These are phyloP conservation scores for Cornus controversa DNA, from an alignment of 148 eudicot species.

Conservation along the genomic window DNA sequence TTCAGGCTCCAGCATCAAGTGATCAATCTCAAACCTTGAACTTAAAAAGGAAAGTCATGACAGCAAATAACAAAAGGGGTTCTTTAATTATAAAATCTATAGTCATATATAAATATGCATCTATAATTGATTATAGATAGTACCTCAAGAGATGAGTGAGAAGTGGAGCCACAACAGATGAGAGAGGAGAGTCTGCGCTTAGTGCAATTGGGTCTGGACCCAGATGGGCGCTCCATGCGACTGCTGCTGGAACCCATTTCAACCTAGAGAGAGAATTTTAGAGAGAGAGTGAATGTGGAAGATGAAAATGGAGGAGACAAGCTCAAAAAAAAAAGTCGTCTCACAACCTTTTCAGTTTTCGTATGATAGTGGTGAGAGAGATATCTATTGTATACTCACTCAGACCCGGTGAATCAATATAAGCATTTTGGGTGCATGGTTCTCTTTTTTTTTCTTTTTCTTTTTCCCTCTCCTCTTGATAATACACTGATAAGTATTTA, in stretches of 20 bases:
- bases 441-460: too few species aligned
- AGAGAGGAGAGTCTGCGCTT: slow-evolving; percentile 29
- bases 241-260: slow-evolving; percentile 30
- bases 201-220: slow-evolving; percentile 14
- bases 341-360: too few species aligned
- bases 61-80: neutral
- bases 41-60: neutral
- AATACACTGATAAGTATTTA: too few species aligned
- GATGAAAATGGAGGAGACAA: neutral
- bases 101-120: too few species aligned
- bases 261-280: neutral
- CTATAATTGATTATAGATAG: neutral
- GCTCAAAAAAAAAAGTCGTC: neutral
- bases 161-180: slow-evolving; percentile 23
- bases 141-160: slow-evolving; percentile 29
- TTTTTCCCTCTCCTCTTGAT: too few species aligned
- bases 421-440: too few species aligned
- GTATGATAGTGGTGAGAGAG: too few species aligned
- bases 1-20: too few species aligned
- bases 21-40: slow-evolving; percentile 5
- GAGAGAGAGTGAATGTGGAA: neutral
- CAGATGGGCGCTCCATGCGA: slow-evolving; percentile 18
- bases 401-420: too few species aligned
- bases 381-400: too few species aligned
- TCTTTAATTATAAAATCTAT: neutral